These are phyloP conservation scores for Asterochloris erici DNA, from an alignment of 139 green algal species.

Conservation along the genomic window DNA sequence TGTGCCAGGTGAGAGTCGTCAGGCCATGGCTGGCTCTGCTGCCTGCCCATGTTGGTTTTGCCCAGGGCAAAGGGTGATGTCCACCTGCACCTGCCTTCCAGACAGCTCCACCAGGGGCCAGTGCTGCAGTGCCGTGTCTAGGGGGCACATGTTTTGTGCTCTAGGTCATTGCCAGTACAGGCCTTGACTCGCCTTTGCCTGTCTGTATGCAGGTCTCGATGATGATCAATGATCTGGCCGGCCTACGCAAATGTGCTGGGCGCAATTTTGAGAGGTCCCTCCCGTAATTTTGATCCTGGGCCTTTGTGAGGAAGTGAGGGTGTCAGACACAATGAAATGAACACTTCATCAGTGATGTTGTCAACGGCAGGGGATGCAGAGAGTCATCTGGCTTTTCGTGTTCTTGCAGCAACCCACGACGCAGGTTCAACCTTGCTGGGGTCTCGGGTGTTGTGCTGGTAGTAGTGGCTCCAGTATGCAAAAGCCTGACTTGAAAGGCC, in stretches of 20 bases:
- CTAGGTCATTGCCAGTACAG: background rate
- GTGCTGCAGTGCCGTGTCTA: background rate
- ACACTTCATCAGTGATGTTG: background rate
- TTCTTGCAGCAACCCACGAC: constrained; percentile 25
- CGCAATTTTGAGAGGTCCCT: background rate
- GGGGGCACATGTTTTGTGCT: background rate
- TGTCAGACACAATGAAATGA: background rate
- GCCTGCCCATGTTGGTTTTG: background rate
- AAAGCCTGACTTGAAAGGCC: constrained; percentile 12
- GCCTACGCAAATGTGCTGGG: background rate
- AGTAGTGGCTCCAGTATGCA: constrained; percentile 39
- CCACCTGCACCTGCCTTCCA: background rate
- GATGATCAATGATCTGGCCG: background rate
- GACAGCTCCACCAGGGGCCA: background rate
- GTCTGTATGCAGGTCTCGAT: constrained; percentile 4
- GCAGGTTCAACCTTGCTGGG: constrained; percentile 22
- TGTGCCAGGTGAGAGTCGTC: constrained; percentile 63
- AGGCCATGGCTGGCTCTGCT: background rate
- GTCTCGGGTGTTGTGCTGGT: constrained; percentile 8
- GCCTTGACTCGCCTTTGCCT: background rate
- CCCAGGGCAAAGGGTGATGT: no score
- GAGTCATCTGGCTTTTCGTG: background rate
- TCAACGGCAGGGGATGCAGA: background rate
- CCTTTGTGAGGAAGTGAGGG: background rate
- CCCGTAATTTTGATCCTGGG: background rate